phyloP scores from a whole-genome alignment of 345 rosid genomes.

The Geranium brycei region DNA sequence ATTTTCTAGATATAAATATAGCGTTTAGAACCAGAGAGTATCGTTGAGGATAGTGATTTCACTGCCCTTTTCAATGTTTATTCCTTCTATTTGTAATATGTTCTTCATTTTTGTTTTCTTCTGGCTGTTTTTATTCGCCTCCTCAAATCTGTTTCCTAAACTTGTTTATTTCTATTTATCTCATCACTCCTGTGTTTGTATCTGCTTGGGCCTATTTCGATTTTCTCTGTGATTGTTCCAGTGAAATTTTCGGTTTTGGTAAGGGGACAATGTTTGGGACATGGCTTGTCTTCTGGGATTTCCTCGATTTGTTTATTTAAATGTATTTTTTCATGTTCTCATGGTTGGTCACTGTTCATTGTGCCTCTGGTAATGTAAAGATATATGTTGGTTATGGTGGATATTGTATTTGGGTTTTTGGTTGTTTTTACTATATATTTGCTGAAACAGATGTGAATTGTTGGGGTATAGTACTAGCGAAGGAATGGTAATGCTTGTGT shows the following conservation, averaged over 20 bases:
- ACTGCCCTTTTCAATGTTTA: constrained; percentile 87
- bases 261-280: constrained; percentile 34
- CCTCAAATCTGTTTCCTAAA: constrained; percentile 8
- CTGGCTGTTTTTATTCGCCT: constrained; percentile 24
- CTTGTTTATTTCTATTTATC: not conserved
- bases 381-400: not conserved
- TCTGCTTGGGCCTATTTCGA: constrained; percentile 37
- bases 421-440: constrained; percentile 2
- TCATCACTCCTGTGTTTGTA: constrained; percentile 16
- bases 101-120: constrained; percentile 29
- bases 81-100: constrained; percentile 64
- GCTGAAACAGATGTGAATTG: constrained; percentile 23
- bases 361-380: too few relatives aligned
- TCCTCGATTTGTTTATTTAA: constrained; percentile 8
- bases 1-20: constrained; percentile 1
- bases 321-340: not conserved
- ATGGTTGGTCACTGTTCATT: too few relatives aligned
- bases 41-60: constrained; percentile 52
- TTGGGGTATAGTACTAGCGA: constrained; percentile 11
- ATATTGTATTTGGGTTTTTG: not conserved
- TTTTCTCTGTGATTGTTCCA: constrained; percentile 17
- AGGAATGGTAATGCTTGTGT: constrained; percentile 33
- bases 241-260: constrained; percentile 22
- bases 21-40: constrained; percentile 19
- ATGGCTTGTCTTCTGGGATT: constrained; percentile 48